Evolutionary conservation across 2,329 filamentous ascomycete species (phyloP).

Genomic region (Ophiostoma montium): DNA sequence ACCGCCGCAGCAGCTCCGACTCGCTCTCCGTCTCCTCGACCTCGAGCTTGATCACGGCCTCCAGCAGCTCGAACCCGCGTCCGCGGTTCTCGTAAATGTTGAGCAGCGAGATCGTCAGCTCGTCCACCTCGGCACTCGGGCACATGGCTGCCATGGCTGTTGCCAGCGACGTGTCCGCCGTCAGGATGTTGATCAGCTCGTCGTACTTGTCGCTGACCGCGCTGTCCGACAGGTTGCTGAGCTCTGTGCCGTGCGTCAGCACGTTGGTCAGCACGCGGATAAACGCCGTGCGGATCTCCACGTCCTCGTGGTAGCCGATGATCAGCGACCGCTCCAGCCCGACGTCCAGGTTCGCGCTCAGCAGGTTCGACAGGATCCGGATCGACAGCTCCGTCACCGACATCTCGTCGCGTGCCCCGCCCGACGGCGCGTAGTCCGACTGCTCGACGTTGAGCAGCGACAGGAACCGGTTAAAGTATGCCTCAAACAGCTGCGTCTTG

Average conservation of each 20-base stretch:
- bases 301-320: constrained; percentile 57
- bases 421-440: constrained; percentile 25
- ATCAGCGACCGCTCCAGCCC: constrained; percentile 55
- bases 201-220: constrained; percentile 57
- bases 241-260: constrained; percentile 56
- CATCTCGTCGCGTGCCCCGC: constrained; percentile 36
- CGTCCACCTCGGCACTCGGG: constrained; percentile 53
- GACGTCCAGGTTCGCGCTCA: constrained; percentile 59
- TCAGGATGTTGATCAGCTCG: constrained; percentile 47
- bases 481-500: constrained; percentile 58
- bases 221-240: constrained; percentile 52
- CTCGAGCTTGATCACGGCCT: constrained; percentile 54
- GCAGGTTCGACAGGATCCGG: constrained; percentile 51
- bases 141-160: constrained; percentile 51
- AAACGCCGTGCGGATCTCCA: constrained; percentile 56
- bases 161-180: constrained; percentile 47
- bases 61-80: constrained; percentile 46
- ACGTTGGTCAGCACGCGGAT: constrained; percentile 59
- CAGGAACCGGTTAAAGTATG: constrained; percentile 56
- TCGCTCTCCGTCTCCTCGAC: constrained; percentile 57
- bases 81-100: constrained; percentile 58
- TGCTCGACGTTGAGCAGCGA: constrained; percentile 48
- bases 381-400: constrained; percentile 50
- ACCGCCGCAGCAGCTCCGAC: constrained; percentile 50
- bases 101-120: constrained; percentile 51